Evolutionary conservation across 768 basidiomycete genomes (phyloP), one percentile per base, ranked within the genome.

Genomic region (Hortiboletus campestris): DNA sequence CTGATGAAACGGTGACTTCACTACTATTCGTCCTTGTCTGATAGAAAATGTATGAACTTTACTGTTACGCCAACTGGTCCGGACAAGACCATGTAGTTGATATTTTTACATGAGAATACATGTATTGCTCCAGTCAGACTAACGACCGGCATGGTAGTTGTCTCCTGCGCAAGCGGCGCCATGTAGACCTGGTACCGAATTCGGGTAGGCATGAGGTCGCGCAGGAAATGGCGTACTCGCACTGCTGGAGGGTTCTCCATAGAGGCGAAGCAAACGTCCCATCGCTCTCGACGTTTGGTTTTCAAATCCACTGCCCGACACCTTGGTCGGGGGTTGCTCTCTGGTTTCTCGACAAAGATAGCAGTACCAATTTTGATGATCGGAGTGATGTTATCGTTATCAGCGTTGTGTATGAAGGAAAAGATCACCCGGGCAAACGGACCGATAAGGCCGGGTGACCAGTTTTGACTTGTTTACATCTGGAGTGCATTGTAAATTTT

Each of bases 181-280:
- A 25, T 25, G 6, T 25, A 25, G 2, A 4, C 25, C 25, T 25
- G 25, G 6, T 25, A 25, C 25, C 25, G 25, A 6, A 25, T 25
- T 25, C 25, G 25, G 25, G 66, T 46, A 16, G 72, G 53, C 48
- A 22, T 63, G 51, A 9, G 67, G 66, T n/a, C 69, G 62, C 25
- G 73, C 68, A 61, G 78, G 73, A 9, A 67, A 76, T 12, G 79
- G 73, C 29, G 79, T 48, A 75, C 75, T 20, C 74, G 75, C 52
- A 69, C 75, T 60, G 75, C 80, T 67, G 72, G 60, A 46, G 4
- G 70, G 57, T 88, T 75, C 88, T 89, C 6, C 80, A 72, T 13
- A 71, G 22, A 29, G 88, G 84, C 2, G 83, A 75, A 7, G 85
- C 83, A 35, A 86, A 73, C 31, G 80, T 75, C 36, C 47, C 86